These are phyloP conservation scores for Quercus tomentella DNA, from an alignment of 331 rosid species.

Conservation along the genomic window DNA sequence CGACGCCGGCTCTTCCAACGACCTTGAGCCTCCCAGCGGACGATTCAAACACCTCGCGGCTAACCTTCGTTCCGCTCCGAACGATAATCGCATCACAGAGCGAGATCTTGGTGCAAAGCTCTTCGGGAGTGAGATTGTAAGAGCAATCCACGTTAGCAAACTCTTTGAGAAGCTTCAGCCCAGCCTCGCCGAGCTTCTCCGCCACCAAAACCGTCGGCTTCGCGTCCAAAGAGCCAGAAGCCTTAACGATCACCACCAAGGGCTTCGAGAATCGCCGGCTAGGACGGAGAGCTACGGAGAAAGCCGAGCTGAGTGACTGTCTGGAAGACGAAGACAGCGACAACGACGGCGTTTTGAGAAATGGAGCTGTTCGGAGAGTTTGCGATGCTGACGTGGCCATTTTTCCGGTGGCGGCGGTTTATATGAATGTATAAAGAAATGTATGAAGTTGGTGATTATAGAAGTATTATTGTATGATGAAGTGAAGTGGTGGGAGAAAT, in stretches of 20 bases:
- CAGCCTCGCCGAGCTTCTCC: constrained; percentile 85
- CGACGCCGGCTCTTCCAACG: constrained; percentile 87
- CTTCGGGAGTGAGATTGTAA: constrained; percentile 68
- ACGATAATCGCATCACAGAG: constrained; percentile 85
- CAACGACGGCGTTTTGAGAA: constrained; percentile 27
- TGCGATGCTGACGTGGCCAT: constrained; percentile 59
- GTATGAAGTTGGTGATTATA: too few relatives aligned
- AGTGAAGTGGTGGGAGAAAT: neutral
- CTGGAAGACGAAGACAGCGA: constrained; percentile 75
- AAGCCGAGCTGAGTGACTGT: constrained; percentile 44
- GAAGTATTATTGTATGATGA: too few relatives aligned
- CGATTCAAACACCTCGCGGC: constrained; percentile 79
- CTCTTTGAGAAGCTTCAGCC: constrained; percentile 53
- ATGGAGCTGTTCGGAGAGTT: constrained; percentile 34
- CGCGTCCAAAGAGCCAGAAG: constrained; percentile 37
- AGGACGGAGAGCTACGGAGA: constrained; percentile 40
- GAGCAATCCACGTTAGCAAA: constrained; percentile 80
- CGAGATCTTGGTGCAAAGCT: constrained; percentile 88
- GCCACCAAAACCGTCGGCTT: constrained; percentile 84
- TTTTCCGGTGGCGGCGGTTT: neutral
- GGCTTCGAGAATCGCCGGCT: constrained; percentile 13
- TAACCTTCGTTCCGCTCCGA: constrained; percentile 79
- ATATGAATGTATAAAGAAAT: neutral
- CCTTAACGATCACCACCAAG: constrained; percentile 46
- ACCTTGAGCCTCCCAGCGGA: constrained; percentile 77